These are phyloP conservation scores for Myxozyma vanderwaltii DNA, from an alignment of 805 yeast species.

Conservation along the genomic window DNA sequence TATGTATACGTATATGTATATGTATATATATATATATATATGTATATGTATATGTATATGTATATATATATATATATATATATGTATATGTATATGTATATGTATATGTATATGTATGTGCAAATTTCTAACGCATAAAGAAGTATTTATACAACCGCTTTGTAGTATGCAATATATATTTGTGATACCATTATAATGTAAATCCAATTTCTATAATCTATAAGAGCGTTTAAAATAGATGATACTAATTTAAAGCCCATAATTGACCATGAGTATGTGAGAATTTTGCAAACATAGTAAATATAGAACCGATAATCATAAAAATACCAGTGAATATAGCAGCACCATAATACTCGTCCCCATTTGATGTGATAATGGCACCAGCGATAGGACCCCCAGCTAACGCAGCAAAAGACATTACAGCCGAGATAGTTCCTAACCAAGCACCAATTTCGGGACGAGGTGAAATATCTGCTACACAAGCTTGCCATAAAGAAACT, in stretches of 20 bases:
- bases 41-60: too few species aligned
- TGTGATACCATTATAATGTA: too few species aligned
- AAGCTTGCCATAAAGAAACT: conserved; percentile 41
- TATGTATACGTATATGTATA: too few species aligned
- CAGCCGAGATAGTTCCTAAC: conserved; percentile 64
- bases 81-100: too few species aligned
- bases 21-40: too few species aligned
- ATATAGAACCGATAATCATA: conserved; percentile 16
- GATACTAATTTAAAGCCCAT: conserved; percentile 5
- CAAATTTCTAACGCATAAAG: too few species aligned
- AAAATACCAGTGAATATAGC: conserved; percentile 30
- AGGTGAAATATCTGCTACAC: conserved; percentile 38
- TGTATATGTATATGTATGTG: too few species aligned
- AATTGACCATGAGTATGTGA: neutral
- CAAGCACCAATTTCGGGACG: conserved; percentile 38
- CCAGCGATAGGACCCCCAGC: conserved; percentile 42
- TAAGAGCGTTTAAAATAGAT: neutral
- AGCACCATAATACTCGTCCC: conserved; percentile 28
- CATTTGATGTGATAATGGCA: conserved; percentile 27
- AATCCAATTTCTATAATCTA: neutral
- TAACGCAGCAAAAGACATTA: conserved; percentile 54
- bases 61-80: too few species aligned
- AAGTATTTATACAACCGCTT: too few species aligned
- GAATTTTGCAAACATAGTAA: conserved; percentile 7
- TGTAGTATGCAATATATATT: neutral